Conservation (phyloP, 2,329 filamentous ascomycete genomes). For the Ilyonectria mors-panacis region DNA sequence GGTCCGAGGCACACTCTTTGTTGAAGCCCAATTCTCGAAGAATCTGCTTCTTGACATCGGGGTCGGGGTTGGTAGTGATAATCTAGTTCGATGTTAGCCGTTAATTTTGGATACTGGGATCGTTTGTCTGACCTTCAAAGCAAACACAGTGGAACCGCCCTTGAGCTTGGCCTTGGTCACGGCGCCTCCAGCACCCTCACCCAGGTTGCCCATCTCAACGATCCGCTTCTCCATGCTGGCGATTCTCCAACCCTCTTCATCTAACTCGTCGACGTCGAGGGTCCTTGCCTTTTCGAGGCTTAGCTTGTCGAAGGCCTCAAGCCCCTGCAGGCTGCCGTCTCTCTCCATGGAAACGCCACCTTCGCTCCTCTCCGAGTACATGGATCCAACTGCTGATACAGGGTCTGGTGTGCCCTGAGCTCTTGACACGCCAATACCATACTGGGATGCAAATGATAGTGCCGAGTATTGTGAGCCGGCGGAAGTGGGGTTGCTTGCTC, state of each 20-base stretch:
- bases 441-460: conserved; percentile 83
- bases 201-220: conserved; percentile 87
- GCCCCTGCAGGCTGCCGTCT: conserved; percentile 83
- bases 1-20: conserved; percentile 94
- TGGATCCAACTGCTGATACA: conserved; percentile 87
- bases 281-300: conserved; percentile 86
- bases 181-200: conserved; percentile 95
- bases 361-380: conserved; percentile 86
- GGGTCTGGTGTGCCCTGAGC: conserved; percentile 84
- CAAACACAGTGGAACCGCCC: conserved; percentile 94
- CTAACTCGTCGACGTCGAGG: conserved; percentile 92
- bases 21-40: conserved; percentile 97
- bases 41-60: conserved; percentile 98
- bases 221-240: conserved; percentile 92
- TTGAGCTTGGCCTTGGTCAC: conserved; percentile 93
- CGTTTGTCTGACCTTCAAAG: conserved; percentile 82
- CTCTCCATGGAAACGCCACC: conserved; percentile 84
- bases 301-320: conserved; percentile 85
- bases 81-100: conserved; percentile 70
- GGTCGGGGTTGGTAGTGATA: conserved; percentile 97
- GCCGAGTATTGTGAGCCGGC: conserved; percentile 91
- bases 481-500: conserved; percentile 85
- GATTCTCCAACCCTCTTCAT: conserved; percentile 95
- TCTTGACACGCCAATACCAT: conserved; percentile 76
- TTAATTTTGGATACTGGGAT: neutral